These are phyloP conservation scores for Arthrocladium fulminans DNA, from an alignment of 2,329 filamentous ascomycete genomes.

Conservation along the genomic window DNA sequence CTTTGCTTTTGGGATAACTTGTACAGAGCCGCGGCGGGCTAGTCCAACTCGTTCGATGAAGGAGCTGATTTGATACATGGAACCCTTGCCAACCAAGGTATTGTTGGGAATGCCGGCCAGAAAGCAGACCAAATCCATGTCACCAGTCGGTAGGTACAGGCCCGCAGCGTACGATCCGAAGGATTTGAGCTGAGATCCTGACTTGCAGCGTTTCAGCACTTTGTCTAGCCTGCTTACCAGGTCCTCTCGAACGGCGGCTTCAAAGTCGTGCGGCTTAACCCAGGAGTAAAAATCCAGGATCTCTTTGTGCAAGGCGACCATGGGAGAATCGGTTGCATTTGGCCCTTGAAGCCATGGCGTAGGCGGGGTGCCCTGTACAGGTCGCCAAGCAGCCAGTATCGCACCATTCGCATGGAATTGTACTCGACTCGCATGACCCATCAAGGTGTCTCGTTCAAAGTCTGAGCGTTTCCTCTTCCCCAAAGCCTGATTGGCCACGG, in stretches of 20 bases:
- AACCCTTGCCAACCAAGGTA: neutral
- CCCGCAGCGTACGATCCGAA: constrained; percentile 96
- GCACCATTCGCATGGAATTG: constrained; percentile 42
- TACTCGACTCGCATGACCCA: constrained; percentile 54
- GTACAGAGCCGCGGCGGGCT: constrained; percentile 49
- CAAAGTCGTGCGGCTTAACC: constrained; percentile 66
- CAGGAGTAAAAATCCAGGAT: constrained; percentile 82
- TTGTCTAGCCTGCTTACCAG: constrained; percentile 61
- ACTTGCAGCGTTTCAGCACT: constrained; percentile 50
- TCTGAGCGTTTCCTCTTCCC: constrained; percentile 9
- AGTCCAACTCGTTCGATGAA: constrained; percentile 52
- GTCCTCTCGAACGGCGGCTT: constrained; percentile 63
- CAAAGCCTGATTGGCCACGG: neutral
- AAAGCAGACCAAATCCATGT: constrained; percentile 81
- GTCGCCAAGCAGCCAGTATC: constrained; percentile 46
- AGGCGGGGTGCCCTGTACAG: neutral
- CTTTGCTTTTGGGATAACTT: constrained; percentile 64
- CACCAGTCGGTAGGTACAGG: constrained; percentile 66
- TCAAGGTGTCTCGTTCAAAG: constrained; percentile 54
- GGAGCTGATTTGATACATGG: constrained; percentile 53
- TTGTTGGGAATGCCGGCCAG: constrained; percentile 47
- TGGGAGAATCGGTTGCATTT: neutral
- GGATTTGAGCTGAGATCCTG: constrained; percentile 51
- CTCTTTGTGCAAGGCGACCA: constrained; percentile 63
- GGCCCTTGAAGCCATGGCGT: constrained; percentile 1